phyloP scores from a whole-genome alignment of 352 stramenopile genomes.

The Phytophthora nicotianae region DNA sequence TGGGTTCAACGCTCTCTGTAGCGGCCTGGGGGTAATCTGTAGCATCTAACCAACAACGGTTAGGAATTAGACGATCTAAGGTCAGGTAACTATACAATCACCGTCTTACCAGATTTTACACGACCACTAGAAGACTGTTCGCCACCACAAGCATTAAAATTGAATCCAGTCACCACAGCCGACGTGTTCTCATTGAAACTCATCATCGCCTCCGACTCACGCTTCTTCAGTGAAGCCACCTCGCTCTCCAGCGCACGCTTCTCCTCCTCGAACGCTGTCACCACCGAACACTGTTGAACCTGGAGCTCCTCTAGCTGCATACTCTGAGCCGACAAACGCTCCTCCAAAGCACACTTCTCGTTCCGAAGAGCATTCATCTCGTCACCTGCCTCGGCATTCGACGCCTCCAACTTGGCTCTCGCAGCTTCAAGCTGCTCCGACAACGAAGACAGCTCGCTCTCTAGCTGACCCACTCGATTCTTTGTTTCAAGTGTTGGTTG shows the following conservation, averaged over 20 bases:
- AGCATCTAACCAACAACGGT: not conserved
- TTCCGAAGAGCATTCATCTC: constrained; percentile 11
- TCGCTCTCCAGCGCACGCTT: constrained; percentile 15
- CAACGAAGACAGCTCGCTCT: constrained; percentile 12
- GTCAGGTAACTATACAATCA: not conserved
- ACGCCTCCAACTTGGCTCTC: constrained; percentile 7
- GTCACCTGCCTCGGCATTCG: constrained; percentile 5
- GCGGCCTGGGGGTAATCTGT: not conserved
- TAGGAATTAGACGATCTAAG: not conserved
- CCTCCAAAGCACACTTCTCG: constrained; percentile 14
- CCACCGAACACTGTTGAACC: constrained; percentile 7
- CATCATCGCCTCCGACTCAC: constrained; percentile 5
- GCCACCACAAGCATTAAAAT: too few relatives aligned
- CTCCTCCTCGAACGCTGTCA: constrained; percentile 17
- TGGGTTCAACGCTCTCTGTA: not conserved
- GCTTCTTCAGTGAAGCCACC: constrained; percentile 10
- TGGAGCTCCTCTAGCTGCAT: constrained; percentile 7
- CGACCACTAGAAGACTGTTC: not conserved
- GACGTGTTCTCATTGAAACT: constrained; percentile 12
- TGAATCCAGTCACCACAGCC: too few relatives aligned
- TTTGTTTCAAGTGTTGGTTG: constrained; percentile 8
- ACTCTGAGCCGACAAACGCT: constrained; percentile 9
- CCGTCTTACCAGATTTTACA: not conserved
- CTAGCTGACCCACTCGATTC: not conserved
- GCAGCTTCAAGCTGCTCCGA: constrained; percentile 5